These are phyloP conservation scores for Laburnicola sp. DNA, from an alignment of 2,329 filamentous ascomycete genomes.

Conservation along the genomic window DNA sequence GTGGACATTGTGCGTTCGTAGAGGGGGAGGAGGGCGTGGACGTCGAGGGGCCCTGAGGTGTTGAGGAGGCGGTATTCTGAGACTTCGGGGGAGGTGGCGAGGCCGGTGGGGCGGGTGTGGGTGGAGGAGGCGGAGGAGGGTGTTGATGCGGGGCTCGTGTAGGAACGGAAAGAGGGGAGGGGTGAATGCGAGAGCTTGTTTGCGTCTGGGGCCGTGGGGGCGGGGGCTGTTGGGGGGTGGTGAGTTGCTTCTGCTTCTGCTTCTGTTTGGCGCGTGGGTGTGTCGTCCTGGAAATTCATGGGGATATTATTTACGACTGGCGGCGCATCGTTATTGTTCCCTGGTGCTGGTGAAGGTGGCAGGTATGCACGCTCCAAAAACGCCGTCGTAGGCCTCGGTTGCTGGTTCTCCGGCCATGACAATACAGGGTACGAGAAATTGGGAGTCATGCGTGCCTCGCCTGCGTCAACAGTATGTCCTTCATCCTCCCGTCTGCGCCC, in stretches of 20 bases:
- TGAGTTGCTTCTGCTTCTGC: too few species aligned
- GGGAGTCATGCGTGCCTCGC: neutral
- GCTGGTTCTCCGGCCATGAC: neutral
- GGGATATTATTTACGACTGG: too few species aligned
- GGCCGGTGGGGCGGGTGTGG: constrained; percentile 11
- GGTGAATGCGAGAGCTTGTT: neutral
- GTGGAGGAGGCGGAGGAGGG: constrained; percentile 1
- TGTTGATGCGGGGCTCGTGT: neutral
- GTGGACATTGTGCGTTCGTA: constrained; percentile 12
- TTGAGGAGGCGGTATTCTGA: constrained; percentile 1
- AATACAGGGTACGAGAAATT: neutral
- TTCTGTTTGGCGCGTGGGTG: too few species aligned
- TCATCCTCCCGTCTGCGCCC: neutral
- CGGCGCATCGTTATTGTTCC: too few species aligned
- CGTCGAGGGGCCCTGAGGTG: neutral
- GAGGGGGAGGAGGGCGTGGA: neutral
- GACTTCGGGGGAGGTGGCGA: constrained; percentile 20
- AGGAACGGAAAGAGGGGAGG: neutral
- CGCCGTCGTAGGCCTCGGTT: neutral
- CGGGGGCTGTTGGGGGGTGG: neutral
- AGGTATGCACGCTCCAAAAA: neutral
- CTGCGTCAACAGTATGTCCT: too few species aligned
- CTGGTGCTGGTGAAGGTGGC: too few species aligned
- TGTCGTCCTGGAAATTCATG: too few species aligned
- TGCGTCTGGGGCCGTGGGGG: neutral